Base-by-base conservation (phyloP, 2,329 filamentous ascomycete genomes). In the Cercospora sesami region DNA sequence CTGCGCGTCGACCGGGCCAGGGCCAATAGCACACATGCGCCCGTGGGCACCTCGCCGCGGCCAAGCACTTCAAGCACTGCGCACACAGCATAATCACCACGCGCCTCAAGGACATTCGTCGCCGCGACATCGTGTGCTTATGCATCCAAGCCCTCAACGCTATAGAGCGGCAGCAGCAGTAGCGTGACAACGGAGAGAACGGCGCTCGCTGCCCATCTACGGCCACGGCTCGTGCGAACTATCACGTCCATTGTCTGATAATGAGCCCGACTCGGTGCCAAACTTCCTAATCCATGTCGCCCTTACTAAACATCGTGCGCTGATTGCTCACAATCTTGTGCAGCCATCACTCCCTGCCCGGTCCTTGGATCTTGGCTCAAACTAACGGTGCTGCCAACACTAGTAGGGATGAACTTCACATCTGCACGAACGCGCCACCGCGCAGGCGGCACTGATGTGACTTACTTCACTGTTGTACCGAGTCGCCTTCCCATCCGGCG, bases 111-210 rank as follows among this genome's bases (percentile, higher is more conserved):
- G 21, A 28, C 33, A 45, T 28, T 30, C 28, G 28, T n/a, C 16
- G n/a, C 16, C 59, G 26, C 36, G 36, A 45, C 30, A 9, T 57
- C 53, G 28, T 14, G 28, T 18, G 30, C 30, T 60, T 26, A 18
- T 33, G 31, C 58, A 21, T 30, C 59, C 59, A 48, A 61, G 59
- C 18, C 57, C 21, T 28, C 59, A 61, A 26, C 36, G 36, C 59
- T 23, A 61, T 33, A 7, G 36, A 42, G 59, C 59, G 26, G 21
- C 53, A 23, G 9, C 23, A 57, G 26, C 53, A 9, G n/a, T 57
- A 16, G 36, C 36, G 36, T 39, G 16, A 39, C 36, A n/a, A 5
- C 14, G 36, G 36, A 39, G 36, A 16, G 36, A 39, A 16, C 36
- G 16, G 36, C 36, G 36, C 48, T 53, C 48, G 48, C 9, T 26